Percentiles rank a stretch among this genome's conserved stretches.
Evolutionary conservation across 805 yeast genomes (phyloP).

Genomic region (Barnettozyma sucrosica): DNA sequence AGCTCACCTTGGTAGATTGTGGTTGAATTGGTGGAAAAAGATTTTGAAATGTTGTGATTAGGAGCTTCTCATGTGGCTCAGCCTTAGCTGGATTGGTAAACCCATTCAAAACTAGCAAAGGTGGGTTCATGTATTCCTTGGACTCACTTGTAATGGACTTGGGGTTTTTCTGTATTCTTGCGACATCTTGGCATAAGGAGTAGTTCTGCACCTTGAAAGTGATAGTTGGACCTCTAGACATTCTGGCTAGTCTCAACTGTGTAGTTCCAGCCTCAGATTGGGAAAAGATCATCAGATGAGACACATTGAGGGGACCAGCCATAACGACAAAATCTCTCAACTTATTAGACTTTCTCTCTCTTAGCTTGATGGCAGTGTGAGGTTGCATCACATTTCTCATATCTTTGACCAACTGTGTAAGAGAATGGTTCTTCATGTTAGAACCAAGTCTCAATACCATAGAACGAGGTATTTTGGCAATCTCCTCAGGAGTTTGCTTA

Average conservation of each 20-base stretch:
- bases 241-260: constrained; percentile 73
- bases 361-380: constrained; percentile 84
- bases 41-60: constrained; percentile 88
- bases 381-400: constrained; percentile 92
- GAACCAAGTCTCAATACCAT: constrained; percentile 90
- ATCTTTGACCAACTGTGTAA: constrained; percentile 81
- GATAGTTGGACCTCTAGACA: constrained; percentile 93
- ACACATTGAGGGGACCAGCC: constrained; percentile 95
- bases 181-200: constrained; percentile 77
- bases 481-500: constrained; percentile 55
- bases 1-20: constrained; percentile 61
- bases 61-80: constrained; percentile 67
- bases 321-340: constrained; percentile 93
- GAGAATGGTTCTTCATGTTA: constrained; percentile 69
- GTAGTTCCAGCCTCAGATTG: constrained; percentile 79
- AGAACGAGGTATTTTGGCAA: constrained; percentile 76
- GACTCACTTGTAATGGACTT: constrained; percentile 63
- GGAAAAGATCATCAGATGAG: constrained; percentile 81
- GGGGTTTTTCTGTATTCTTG: constrained; percentile 64
- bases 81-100: constrained; percentile 62
- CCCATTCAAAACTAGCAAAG: constrained; percentile 89
- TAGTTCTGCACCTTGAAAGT: constrained; percentile 75
- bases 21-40: constrained; percentile 95
- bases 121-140: constrained; percentile 68
- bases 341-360: constrained; percentile 82